A percentile compares a stretch with the other conserved stretches of the same genome.
Conservation (phyloP, 2,329 filamentous ascomycete genomes). For the Rhytidhysteron rufulum region DNA sequence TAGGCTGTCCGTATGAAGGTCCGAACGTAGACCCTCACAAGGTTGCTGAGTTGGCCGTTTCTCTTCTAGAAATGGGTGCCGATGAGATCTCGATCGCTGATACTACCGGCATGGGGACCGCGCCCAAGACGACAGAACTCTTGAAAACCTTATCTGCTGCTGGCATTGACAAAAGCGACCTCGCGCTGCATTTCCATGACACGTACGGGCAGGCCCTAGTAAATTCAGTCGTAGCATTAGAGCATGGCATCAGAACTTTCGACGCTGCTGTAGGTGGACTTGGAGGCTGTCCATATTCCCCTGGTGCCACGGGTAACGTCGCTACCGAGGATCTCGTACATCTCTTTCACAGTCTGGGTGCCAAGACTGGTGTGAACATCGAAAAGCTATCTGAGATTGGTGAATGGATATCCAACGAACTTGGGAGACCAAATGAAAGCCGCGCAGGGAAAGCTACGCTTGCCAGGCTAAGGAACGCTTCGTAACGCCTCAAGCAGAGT, state of each 20-base stretch:
- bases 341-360: slow-evolving; percentile 67
- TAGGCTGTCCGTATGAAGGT: slow-evolving; percentile 74
- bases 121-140: slow-evolving; percentile 63
- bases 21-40: slow-evolving; percentile 57
- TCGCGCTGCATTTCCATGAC: slow-evolving; percentile 86
- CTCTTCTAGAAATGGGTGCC: slow-evolving; percentile 76
- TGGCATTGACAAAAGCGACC: slow-evolving; percentile 64
- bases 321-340: slow-evolving; percentile 82
- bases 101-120: slow-evolving; percentile 86
- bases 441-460: slow-evolving; percentile 36
- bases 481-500: no score
- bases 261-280: slow-evolving; percentile 77
- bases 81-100: slow-evolving; percentile 89
- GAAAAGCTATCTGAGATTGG: slow-evolving; percentile 33
- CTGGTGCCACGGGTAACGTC: slow-evolving; percentile 82
- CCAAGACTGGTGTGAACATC: slow-evolving; percentile 63
- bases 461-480: slow-evolving; percentile 20
- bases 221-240: slow-evolving; percentile 72
- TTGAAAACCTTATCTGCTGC: slow-evolving; percentile 63
- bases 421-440: slow-evolving; percentile 34
- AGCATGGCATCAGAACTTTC: slow-evolving; percentile 73
- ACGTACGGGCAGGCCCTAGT: slow-evolving; percentile 84
- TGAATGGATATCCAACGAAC: slow-evolving; percentile 36
- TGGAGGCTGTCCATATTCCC: slow-evolving; percentile 80
- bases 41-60: slow-evolving; percentile 60